Evolutionary conservation across 2,329 filamentous ascomycete genomes (phyloP), one percentile per base, ranked within the genome.

Genomic region (Arthrobotrys pseudoclavata): DNA sequence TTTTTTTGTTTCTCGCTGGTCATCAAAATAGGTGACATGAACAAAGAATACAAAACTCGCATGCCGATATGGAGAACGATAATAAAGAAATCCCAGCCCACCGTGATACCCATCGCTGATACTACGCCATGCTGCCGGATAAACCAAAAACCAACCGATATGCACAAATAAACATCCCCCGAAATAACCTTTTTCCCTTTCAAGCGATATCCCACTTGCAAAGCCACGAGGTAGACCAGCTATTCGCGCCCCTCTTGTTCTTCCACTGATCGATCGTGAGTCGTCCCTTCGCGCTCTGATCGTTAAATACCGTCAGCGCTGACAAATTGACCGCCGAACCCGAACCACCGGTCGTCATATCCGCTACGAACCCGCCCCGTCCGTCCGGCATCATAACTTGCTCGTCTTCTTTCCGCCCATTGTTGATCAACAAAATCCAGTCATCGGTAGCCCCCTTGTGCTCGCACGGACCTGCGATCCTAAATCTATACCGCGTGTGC

Each of bases 401-500:
- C 10, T 71, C 62, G 1, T 62, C 68, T 15, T 71, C 68, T 2
- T 61, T 24, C 20, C 55, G 15, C 2, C 68, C 74, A 24, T 48
- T 71, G 6, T 61, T 47, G 13, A 68, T 29, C 42, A 67, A 52
- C 9, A 77, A 37, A 37, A 77, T 13, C 74, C 74, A 77, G 4
- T 55, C 12, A 20, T 47, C 68, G 9, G 42, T 72, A 15, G 66
- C 64, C 12, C 37, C 15, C 20, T 40, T 53, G 22, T 77, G 74
- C 10, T 77, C 61, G 34, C 74, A 77, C 12, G 34, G 15, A 0
- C 74, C 55, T 9, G 67, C 40, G 7, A 77, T 45, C 48, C 74
- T 71, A 34, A 77, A 77, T 12, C 52, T 62, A 45, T 77, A 71
- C 50, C 34, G 45, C 3, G 40, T 71, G 20, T 68, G 40, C 7